These are phyloP conservation scores for Populus hybrid DNA, from an alignment of 441 rosid genomes.

Conservation along the genomic window DNA sequence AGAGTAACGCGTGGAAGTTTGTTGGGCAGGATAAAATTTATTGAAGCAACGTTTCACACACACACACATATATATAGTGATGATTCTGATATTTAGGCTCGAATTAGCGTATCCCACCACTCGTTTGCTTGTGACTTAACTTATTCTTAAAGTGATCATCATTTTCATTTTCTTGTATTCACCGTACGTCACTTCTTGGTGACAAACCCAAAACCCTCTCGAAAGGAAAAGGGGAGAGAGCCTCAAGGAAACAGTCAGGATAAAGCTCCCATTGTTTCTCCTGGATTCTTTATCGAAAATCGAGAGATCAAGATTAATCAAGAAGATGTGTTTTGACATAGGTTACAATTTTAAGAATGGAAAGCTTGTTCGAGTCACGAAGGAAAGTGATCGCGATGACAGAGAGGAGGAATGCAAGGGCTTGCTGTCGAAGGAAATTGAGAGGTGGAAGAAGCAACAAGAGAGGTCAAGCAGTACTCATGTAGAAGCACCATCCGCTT, in stretches of 20 bases:
- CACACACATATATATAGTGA: neutral
- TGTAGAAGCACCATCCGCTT: constrained; percentile 14
- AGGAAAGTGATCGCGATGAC: constrained; percentile 6
- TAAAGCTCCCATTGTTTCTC: neutral
- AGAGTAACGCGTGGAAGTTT: neutral
- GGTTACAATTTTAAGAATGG: constrained; percentile 25
- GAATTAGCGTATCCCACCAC: constrained; percentile 3
- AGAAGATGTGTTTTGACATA: constrained; percentile 21
- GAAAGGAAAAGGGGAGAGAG: neutral
- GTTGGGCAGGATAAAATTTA: neutral
- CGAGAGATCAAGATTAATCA: neutral
- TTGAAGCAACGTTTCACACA: neutral
- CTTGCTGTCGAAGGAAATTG: constrained; percentile 33
- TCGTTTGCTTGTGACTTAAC: constrained; percentile 25
- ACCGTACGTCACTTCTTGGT: constrained; percentile 6
- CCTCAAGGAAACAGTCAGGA: neutral
- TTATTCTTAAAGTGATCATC: constrained; percentile 21
- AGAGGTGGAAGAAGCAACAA: constrained; percentile 38
- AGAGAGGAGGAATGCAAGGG: constrained; percentile 21
- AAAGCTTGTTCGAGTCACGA: constrained; percentile 16
- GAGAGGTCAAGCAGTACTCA: constrained; percentile 11
- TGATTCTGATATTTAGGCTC: constrained; percentile 13
- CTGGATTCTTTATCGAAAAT: neutral
- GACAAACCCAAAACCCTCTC: neutral
- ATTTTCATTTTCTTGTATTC: constrained; percentile 18